Conservation (phyloP, 306 rosid genomes). For the Trifolium subterraneum region DNA sequence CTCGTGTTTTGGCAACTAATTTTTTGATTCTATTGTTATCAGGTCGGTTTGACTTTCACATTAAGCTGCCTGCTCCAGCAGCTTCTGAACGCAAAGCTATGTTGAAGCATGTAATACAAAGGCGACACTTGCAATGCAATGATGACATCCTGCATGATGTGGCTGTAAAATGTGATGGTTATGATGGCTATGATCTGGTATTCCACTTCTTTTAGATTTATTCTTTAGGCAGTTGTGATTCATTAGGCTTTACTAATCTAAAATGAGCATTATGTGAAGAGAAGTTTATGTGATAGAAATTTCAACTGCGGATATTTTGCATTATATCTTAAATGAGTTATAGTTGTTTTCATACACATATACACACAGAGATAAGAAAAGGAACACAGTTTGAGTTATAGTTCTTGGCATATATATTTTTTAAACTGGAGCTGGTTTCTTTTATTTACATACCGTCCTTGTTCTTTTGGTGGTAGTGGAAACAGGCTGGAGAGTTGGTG, state of each 20-base stretch:
- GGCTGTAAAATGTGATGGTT: conserved; percentile 91
- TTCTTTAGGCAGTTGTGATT: conserved; percentile 16
- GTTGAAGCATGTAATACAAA: conserved; percentile 81
- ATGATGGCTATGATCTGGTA: conserved; percentile 99
- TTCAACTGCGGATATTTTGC: conserved; percentile 21
- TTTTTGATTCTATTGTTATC: conserved; percentile 35
- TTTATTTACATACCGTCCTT: background rate
- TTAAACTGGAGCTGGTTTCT: conserved; percentile 14
- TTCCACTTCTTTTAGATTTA: conserved; percentile 30
- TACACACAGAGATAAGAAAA: background rate
- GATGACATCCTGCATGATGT: conserved; percentile 76
- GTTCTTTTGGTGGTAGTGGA: conserved; percentile 8
- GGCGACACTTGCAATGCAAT: conserved; percentile 73
- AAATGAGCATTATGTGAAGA: conserved; percentile 28
- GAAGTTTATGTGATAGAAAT: conserved; percentile 35
- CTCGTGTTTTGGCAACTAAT: conserved; percentile 38
- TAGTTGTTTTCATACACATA: conserved; percentile 7
- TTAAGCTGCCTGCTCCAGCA: conserved; percentile 89
- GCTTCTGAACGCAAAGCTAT: conserved; percentile 86
- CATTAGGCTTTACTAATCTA: conserved; percentile 1
- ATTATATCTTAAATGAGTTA: conserved; percentile 11
- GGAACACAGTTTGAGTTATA: conserved; percentile 12
- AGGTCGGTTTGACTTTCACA: conserved; percentile 94
- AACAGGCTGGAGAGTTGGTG: background rate
- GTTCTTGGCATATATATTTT: conserved; percentile 18